Evolutionary conservation across 2,329 filamentous ascomycete species (phyloP), one percentile per base, ranked within the genome.

Genomic region (Pseudophaeomoniella oleicola): DNA sequence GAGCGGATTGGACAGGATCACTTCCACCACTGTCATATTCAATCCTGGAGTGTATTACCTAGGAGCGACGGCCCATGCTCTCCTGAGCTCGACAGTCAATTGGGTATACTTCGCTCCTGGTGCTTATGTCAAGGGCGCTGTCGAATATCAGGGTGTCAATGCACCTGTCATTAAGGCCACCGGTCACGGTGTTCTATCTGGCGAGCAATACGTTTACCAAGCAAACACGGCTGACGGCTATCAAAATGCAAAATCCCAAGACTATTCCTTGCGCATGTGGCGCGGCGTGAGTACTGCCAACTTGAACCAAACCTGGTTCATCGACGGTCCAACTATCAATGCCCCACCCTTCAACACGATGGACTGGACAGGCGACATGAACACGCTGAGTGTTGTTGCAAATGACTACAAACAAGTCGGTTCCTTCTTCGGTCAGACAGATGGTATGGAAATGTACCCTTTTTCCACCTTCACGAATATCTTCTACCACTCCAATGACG

Each of bases 161-260:
- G 22, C 19, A 2, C 27, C 43, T 3, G 39, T 49, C 31, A 42
- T 59, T 30, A 44, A 50, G 6, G 53, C 57, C 11, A 55, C 53
- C 3, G 57, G 57, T 2, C 46, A 49, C 39, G 57, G 55, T 9
- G 53, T 59, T 5, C 45, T 59, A 2, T 59, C 55, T 0, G 57
- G 57, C 10, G 57, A 59, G 38, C 48, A 57, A 32, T 59, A 59
- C 36, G 53, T 57, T 4, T 59, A 57, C 40, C 52, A 57, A 37
- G 56, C 57, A 16, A 58, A 59, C 39, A 46, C 48, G 1, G 46
- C 45, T 4, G 19, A 47, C 4, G 39, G 43, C 27, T 59, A 56
- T 42, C 40, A 40, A 15, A 50, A 48, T 39, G 39, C 44, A 14
- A 50, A 54, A 35, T 48, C 44, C 19, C 50, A 58, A 42, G 39